A percentile compares a stretch with the other conserved stretches of the same genome.
Evolutionary conservation across 2,329 filamentous ascomycete species (phyloP).

Genomic region (Claviceps capensis): DNA sequence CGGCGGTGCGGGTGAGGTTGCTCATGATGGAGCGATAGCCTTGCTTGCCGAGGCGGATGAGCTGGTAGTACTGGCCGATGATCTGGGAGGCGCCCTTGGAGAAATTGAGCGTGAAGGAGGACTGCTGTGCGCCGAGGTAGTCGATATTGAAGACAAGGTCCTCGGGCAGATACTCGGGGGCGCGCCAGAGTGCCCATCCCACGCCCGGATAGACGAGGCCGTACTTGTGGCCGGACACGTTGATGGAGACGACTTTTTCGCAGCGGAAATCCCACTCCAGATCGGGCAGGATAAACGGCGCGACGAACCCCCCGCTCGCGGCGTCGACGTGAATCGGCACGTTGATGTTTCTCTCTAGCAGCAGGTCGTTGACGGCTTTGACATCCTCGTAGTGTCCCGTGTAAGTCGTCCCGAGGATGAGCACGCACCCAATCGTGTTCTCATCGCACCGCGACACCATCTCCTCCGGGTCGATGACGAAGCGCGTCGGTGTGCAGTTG

Average conservation of each 20-base stretch:
- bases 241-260: conserved; percentile 82
- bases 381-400: conserved; percentile 93
- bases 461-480: conserved; percentile 49
- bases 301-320: conserved; percentile 83
- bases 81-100: conserved; percentile 90
- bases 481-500: conserved; percentile 47
- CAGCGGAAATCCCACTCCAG: conserved; percentile 88
- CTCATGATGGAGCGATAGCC: conserved; percentile 90
- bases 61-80: conserved; percentile 94
- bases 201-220: conserved; percentile 74
- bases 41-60: conserved; percentile 85
- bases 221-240: conserved; percentile 79
- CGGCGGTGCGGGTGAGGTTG: conserved; percentile 79
- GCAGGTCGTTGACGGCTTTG: conserved; percentile 79
- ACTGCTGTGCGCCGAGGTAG: conserved; percentile 90
- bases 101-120: conserved; percentile 95
- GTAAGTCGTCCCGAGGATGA: conserved; percentile 85
- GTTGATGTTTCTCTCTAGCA: conserved; percentile 61
- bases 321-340: conserved; percentile 89
- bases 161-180: conserved; percentile 68
- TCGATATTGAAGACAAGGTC: conserved; percentile 99
- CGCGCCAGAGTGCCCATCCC: conserved; percentile 86
- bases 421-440: conserved; percentile 66
- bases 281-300: conserved; percentile 74
- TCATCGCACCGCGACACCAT: conserved; percentile 27